Evolutionary conservation across 805 yeast genomes (phyloP), one percentile per base, ranked within the genome.

Genomic region (Candida methanosorbosa): DNA sequence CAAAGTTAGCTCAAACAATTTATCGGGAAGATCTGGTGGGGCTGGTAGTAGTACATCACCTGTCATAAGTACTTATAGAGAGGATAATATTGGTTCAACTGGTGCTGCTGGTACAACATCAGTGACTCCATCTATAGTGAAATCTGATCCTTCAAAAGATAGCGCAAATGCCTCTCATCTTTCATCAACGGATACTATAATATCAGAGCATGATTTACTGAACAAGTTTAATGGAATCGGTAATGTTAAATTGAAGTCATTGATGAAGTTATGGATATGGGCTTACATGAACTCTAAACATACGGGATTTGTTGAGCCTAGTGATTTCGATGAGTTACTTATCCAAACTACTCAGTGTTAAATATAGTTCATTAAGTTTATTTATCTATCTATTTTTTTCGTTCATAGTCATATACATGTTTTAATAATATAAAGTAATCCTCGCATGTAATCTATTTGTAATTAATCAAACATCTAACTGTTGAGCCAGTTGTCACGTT

Each of bases 401-500:
- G 9, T n/a, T 6, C 19, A 29, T 14, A 6, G 8, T 17, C 12
- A 18, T 28, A 17, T 14, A 28, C 11, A n/a, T 9, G 15, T 4
- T 12, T 18, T 17, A 6, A 4, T 18, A 17, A n/a, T n/a, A n/a
- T n/a, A n/a, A n/a, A n/a, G n/a, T n/a, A n/a, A n/a, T n/a, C n/a
- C n/a, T n/a, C n/a, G n/a, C n/a, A n/a, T n/a, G n/a, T 9, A 12
- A 11, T 4, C 14, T 21, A 22, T 16, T 9, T 18, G 17, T 25
- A 22, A 27, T 32, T 32, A 14, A 63, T 48, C 25, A 59, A 37
- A 49, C 75, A 59, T 35, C 50, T 48, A 28, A 68, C 51, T 23
- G 52, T 62, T 33, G 66, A 64, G 9, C 81, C 81, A 0, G 81
- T 75, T 37, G 66, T 68, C 17, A 78, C 66, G 17, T 67, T 72